Conservation (phyloP, 441 rosid genomes). For the Gossypium gossypioides region DNA sequence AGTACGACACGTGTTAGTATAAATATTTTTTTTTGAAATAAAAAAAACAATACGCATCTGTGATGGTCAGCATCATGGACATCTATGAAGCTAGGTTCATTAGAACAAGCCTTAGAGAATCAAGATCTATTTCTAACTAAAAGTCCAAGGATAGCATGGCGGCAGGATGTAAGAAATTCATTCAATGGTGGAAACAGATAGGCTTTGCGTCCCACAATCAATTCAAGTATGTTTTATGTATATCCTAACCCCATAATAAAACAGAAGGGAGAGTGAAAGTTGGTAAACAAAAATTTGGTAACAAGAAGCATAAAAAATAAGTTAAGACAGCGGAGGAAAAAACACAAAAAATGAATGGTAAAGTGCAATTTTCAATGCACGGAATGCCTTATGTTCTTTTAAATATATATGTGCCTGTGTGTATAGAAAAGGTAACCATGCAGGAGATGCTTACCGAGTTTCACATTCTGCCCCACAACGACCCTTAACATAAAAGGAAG, state of each 20-base stretch:
- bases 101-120: neutral
- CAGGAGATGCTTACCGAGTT: constrained; percentile 48
- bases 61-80: neutral
- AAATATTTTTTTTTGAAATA: neutral
- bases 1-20: neutral
- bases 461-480: constrained; percentile 83
- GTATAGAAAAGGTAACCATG: neutral
- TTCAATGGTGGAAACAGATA: neutral
- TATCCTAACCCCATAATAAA: neutral
- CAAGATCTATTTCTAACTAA: neutral
- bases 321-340: neutral
- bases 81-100: neutral
- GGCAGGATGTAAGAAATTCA: neutral
- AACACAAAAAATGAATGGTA: neutral
- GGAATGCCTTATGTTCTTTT: too few species aligned
- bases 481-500: constrained; percentile 43
- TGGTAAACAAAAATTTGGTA: neutral
- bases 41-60: neutral
- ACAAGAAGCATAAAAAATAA: neutral
- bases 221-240: neutral
- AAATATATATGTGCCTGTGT: neutral
- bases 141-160: neutral
- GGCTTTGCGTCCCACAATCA: neutral
- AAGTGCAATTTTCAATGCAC: neutral
- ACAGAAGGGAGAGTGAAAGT: neutral